Evolutionary conservation across 2,329 filamentous ascomycete genomes (phyloP).

Genomic region (Fusarium sp.): DNA sequence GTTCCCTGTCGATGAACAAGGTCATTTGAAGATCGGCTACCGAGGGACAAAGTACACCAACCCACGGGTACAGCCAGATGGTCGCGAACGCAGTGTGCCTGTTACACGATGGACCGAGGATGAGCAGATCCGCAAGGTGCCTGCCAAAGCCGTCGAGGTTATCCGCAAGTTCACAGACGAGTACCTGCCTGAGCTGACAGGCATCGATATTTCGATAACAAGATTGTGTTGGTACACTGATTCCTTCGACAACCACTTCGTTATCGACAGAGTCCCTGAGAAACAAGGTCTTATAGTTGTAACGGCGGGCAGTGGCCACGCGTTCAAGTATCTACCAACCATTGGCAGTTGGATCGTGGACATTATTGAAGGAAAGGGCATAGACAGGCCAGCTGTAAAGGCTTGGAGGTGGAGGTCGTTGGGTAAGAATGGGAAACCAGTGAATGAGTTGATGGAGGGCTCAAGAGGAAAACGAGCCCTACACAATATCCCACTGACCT

Average conservation of each 20-base stretch:
- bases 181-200: constrained; percentile 54
- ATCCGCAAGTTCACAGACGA: constrained; percentile 48
- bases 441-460: neutral
- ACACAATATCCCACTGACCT: neutral
- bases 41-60: constrained; percentile 60
- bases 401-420: neutral
- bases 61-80: constrained; percentile 47
- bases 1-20: constrained; percentile 54
- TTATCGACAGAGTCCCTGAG: constrained; percentile 54
- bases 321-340: constrained; percentile 62
- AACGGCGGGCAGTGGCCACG: constrained; percentile 56
- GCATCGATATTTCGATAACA: constrained; percentile 48
- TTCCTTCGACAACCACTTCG: constrained; percentile 45
- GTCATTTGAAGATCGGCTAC: constrained; percentile 58
- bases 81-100: constrained; percentile 50
- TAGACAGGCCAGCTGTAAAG: neutral
- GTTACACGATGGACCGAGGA: constrained; percentile 49
- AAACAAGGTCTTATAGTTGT: constrained; percentile 65
- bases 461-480: neutral
- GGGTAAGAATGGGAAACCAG: neutral
- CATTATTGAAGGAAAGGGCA: constrained; percentile 19
- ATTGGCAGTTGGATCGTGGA: constrained; percentile 63
- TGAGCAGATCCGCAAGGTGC: constrained; percentile 34
- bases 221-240: constrained; percentile 45
- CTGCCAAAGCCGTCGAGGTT: constrained; percentile 40